Percentiles rank a stretch among this genome's conserved stretches.
phyloP scores from a whole-genome alignment of 768 basidiomycete species.

The Kondoa malvinella region DNA sequence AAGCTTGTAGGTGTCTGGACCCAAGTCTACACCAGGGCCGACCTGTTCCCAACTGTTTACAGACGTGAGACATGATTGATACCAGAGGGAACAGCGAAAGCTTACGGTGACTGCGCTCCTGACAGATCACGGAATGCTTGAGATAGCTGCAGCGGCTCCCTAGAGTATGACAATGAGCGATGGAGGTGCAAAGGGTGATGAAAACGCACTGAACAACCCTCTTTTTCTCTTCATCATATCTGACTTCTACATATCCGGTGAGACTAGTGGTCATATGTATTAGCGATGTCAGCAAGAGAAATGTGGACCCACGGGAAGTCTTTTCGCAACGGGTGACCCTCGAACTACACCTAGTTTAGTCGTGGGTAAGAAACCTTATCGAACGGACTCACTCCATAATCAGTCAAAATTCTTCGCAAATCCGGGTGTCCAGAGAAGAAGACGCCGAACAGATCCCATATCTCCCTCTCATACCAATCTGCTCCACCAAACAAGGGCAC shows the following conservation, averaged over 20 bases:
- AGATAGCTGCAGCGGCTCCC: slow-evolving; percentile 84
- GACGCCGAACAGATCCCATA: slow-evolving; percentile 94
- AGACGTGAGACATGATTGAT: slow-evolving; percentile 36
- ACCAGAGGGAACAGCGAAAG: neutral
- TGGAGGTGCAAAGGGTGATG: neutral
- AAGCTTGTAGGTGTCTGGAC: slow-evolving; percentile 58
- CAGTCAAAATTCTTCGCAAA: slow-evolving; percentile 93
- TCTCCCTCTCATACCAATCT: slow-evolving; percentile 97
- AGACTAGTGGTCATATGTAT: neutral
- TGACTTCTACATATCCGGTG: slow-evolving; percentile 94
- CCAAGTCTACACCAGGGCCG: slow-evolving; percentile 46
- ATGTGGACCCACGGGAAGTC: slow-evolving; percentile 70
- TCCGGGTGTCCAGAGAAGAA: slow-evolving; percentile 95
- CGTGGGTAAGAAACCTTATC: slow-evolving; percentile 10
- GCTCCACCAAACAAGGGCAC: slow-evolving; percentile 69
- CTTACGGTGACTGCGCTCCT: slow-evolving; percentile 27
- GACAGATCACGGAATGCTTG: slow-evolving; percentile 99
- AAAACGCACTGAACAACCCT: slow-evolving; percentile 20
- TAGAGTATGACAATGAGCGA: neutral
- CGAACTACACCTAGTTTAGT: slow-evolving; percentile 48
- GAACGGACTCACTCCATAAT: slow-evolving; percentile 61
- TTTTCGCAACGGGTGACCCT: slow-evolving; percentile 92
- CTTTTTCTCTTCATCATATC: slow-evolving; percentile 60
- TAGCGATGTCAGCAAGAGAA: neutral
- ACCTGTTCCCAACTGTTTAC: slow-evolving; percentile 86